These are phyloP conservation scores for Dactylellina sp. DNA, from an alignment of 2,329 filamentous ascomycete genomes.

Conservation along the genomic window DNA sequence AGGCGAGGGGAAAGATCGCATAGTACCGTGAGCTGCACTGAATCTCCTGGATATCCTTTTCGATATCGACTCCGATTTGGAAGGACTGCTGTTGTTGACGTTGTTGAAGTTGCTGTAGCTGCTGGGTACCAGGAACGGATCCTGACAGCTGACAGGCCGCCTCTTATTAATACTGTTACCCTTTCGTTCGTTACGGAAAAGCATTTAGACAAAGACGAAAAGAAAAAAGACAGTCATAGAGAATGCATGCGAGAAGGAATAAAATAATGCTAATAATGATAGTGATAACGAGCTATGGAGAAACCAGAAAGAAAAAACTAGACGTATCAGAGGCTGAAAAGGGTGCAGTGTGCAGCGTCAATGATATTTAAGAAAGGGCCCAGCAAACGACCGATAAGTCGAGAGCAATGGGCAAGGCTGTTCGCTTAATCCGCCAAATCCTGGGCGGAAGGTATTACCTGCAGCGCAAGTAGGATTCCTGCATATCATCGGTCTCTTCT, in stretches of 20 bases:
- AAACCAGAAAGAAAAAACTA: slow-evolving; percentile 19
- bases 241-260: slow-evolving; percentile 2
- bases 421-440: slow-evolving; percentile 47
- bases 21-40: slow-evolving; percentile 12
- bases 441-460: slow-evolving; percentile 41
- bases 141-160: slow-evolving; percentile 34
- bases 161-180: slow-evolving; percentile 19
- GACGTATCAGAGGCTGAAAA: slow-evolving; percentile 41
- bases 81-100: slow-evolving; percentile 5
- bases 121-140: slow-evolving; percentile 34
- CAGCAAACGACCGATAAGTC: not conserved
- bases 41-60: slow-evolving; percentile 32
- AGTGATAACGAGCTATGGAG: slow-evolving; percentile 29
- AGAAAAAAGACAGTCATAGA: not conserved
- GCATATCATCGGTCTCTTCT: slow-evolving; percentile 37
- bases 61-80: slow-evolving; percentile 24
- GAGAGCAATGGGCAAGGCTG: slow-evolving; percentile 1
- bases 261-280: too few relatives aligned
- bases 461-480: slow-evolving; percentile 55
- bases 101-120: slow-evolving; percentile 24
- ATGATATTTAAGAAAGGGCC: slow-evolving; percentile 47
- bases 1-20: slow-evolving; percentile 17
- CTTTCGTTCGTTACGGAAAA: slow-evolving; percentile 22
- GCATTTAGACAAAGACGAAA: slow-evolving; percentile 23
- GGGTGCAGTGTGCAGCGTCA: slow-evolving; percentile 13